These are phyloP conservation scores for Canna indica DNA, from an alignment of 176 grass and related monocot species.

Conservation along the genomic window DNA sequence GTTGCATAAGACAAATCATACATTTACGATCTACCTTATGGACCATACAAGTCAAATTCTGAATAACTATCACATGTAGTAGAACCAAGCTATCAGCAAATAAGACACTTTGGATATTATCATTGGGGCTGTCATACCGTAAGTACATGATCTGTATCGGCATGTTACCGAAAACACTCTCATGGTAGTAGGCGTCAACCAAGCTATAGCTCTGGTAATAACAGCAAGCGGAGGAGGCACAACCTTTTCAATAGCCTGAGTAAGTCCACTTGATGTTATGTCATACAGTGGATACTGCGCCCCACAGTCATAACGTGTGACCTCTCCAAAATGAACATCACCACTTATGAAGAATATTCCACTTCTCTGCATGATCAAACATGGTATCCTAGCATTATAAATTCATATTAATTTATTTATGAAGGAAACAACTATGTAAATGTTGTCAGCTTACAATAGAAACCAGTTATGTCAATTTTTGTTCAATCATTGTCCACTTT, in stretches of 20 bases:
- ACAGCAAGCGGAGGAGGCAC: constrained; percentile 36
- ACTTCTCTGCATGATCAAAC: constrained; percentile 47
- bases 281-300: constrained; percentile 65
- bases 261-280: constrained; percentile 90
- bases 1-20: not conserved
- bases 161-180: constrained; percentile 49
- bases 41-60: not conserved
- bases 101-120: not conserved
- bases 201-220: constrained; percentile 47
- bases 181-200: constrained; percentile 56
- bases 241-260: constrained; percentile 62
- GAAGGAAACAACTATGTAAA: not conserved
- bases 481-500: not conserved
- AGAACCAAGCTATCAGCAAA: constrained; percentile 1
- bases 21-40: not conserved
- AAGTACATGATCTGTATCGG: constrained; percentile 62
- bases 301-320: constrained; percentile 69
- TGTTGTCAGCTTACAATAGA: not conserved
- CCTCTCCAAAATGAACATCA: constrained; percentile 97
- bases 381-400: not conserved
- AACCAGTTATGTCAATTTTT: not conserved
- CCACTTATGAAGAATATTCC: constrained; percentile 85
- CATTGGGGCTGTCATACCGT: constrained; percentile 32
- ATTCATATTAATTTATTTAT: not conserved
- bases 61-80: not conserved